A percentile compares a stretch with the other conserved stretches of the same genome.
Conservation (phyloP, 148 eudicot genomes). For the Rhododendron vialii region DNA sequence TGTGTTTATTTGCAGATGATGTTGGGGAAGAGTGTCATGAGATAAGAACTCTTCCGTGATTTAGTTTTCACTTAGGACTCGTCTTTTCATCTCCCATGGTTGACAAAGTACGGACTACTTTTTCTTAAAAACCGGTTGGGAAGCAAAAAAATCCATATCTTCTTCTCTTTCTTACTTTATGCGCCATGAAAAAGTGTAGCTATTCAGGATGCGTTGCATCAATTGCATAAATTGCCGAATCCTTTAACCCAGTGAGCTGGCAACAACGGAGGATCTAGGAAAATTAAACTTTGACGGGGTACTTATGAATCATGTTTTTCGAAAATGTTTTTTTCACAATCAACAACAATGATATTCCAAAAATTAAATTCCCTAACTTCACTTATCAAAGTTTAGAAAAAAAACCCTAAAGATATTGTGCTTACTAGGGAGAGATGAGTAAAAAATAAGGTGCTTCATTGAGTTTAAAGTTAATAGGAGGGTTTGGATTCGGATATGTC, state of each 20-base stretch:
- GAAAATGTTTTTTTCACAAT: neutral
- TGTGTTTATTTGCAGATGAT: conserved; percentile 21
- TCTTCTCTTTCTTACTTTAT: neutral
- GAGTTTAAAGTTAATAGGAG: neutral
- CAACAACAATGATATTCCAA: neutral
- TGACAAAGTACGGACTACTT: neutral
- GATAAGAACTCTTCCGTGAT: neutral
- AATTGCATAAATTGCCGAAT: neutral
- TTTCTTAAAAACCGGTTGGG: neutral
- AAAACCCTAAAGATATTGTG: neutral
- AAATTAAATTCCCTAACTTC: neutral
- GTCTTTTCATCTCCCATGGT: neutral
- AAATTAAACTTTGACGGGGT: neutral
- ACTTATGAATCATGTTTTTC: neutral
- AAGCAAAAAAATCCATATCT: neutral
- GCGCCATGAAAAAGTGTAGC: neutral
- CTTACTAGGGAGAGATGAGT: neutral
- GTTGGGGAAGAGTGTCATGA: conserved; percentile 22
- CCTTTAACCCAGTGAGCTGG: neutral
- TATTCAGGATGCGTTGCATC: neutral
- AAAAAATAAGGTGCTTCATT: neutral
- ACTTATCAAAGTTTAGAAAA: neutral
- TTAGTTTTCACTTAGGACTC: neutral
- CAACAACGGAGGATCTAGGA: neutral
- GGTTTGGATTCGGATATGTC: neutral